Percentiles rank a stretch among this genome's conserved stretches.
Conservation (phyloP, 495 filamentous ascomycete species). For the Penicillium desertorum region DNA sequence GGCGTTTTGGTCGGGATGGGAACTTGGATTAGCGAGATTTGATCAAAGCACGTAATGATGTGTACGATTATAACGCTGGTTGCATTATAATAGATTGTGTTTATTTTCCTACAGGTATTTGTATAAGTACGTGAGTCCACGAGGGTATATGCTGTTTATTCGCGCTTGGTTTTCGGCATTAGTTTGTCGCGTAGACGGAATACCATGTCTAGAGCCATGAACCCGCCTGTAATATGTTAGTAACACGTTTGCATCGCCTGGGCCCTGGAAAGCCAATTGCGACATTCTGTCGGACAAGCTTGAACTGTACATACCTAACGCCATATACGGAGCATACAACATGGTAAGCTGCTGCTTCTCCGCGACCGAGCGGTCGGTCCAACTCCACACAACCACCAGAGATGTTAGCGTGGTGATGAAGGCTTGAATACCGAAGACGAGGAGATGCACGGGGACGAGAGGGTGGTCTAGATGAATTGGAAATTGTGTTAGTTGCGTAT, state of each 20-base stretch:
- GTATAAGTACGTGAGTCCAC: background rate
- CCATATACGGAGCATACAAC: constrained; percentile 71
- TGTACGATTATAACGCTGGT: constrained; percentile 24
- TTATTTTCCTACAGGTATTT: background rate
- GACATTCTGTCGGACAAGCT: background rate
- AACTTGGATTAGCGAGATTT: constrained; percentile 28
- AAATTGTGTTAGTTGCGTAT: constrained; percentile 11
- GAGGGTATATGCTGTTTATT: constrained; percentile 19
- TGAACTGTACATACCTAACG: constrained; percentile 60
- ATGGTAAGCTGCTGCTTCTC: constrained; percentile 58
- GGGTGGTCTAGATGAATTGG: constrained; percentile 49
- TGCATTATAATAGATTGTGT: constrained; percentile 8
- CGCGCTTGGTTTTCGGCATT: constrained; percentile 36
- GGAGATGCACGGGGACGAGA: constrained; percentile 60
- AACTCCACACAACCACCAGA: constrained; percentile 57
- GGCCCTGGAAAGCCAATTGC: constrained; percentile 2
- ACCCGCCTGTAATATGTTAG: constrained; percentile 40
- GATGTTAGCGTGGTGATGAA: constrained; percentile 72
- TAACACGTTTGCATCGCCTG: background rate
- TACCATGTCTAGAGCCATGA: constrained; percentile 59
- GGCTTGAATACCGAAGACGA: constrained; percentile 68
- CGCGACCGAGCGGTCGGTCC: constrained; percentile 54
- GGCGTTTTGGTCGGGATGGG: constrained; percentile 18
- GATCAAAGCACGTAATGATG: constrained; percentile 20
- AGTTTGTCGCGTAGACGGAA: constrained; percentile 40